phyloP scores from a whole-genome alignment of 2,329 filamentous ascomycete species.

The Fusarium sp. region DNA sequence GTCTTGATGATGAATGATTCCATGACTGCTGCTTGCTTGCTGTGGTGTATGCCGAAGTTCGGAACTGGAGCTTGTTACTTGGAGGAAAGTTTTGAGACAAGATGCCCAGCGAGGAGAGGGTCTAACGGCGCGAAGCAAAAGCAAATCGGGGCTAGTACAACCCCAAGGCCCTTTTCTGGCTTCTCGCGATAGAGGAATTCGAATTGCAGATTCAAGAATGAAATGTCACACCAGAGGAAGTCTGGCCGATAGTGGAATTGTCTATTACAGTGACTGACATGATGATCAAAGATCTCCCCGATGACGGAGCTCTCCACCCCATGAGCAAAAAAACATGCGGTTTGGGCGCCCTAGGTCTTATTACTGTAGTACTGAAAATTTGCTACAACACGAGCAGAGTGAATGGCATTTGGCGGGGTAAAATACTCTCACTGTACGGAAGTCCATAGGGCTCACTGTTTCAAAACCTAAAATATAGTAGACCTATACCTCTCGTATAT shows the following conservation, averaged over 20 bases:
- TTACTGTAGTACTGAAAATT: constrained; percentile 6
- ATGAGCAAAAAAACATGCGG: background rate
- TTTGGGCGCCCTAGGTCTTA: constrained; percentile 4
- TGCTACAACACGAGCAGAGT: background rate
- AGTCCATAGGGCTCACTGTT: no score
- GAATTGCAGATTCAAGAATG: constrained; percentile 1
- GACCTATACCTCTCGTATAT: no score
- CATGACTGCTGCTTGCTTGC: constrained; percentile 50
- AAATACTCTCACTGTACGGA: constrained; percentile 3
- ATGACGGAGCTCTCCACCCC: constrained; percentile 32
- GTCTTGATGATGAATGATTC: constrained; percentile 78
- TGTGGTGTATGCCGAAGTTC: constrained; percentile 22
- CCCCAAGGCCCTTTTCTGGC: background rate
- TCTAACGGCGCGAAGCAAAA: constrained; percentile 28
- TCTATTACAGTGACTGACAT: constrained; percentile 13
- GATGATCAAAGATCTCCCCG: constrained; percentile 10
- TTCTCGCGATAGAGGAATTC: background rate
- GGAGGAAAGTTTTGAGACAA: constrained; percentile 18
- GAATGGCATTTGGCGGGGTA: constrained; percentile 29
- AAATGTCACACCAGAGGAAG: background rate
- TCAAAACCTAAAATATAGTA: no score
- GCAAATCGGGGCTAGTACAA: constrained; percentile 25
- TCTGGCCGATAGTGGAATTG: constrained; percentile 13
- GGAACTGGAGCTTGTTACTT: constrained; percentile 3
- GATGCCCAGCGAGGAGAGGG: constrained; percentile 9